phyloP scores from a whole-genome alignment of 2,329 filamentous ascomycete species.

The Rhinocladiella mackenziei region DNA sequence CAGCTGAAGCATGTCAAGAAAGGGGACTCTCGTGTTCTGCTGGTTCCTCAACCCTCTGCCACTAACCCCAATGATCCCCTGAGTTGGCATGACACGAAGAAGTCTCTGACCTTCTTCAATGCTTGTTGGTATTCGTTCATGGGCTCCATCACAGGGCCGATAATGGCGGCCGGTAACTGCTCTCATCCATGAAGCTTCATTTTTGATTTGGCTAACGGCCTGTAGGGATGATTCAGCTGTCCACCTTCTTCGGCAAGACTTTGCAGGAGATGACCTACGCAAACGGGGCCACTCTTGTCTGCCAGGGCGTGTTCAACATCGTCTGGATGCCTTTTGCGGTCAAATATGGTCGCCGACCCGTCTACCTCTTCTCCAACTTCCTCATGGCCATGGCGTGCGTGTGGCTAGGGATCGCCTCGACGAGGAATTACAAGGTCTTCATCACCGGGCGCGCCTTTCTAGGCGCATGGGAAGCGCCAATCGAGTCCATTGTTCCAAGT shows the following conservation, averaged over 20 bases:
- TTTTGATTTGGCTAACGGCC: not conserved
- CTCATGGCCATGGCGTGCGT: slow-evolving; percentile 27
- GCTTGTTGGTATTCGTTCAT: slow-evolving; percentile 1
- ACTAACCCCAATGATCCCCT: slow-evolving; percentile 51
- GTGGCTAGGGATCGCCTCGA: slow-evolving; percentile 24
- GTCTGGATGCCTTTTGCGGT: slow-evolving; percentile 23
- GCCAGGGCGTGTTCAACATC: not conserved
- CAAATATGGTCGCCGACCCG: slow-evolving; percentile 29
- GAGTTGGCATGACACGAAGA: slow-evolving; percentile 39
- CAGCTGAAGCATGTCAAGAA: slow-evolving; percentile 8
- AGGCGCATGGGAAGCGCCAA: slow-evolving; percentile 51
- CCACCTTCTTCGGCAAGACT: not conserved
- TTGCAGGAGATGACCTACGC: slow-evolving; percentile 2
- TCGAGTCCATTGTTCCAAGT: slow-evolving; percentile 33
- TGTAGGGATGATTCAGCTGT: slow-evolving; percentile 4
- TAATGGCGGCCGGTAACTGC: slow-evolving; percentile 9
- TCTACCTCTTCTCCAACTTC: slow-evolving; percentile 26
- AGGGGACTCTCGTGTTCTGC: slow-evolving; percentile 5
- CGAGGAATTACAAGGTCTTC: slow-evolving; percentile 33
- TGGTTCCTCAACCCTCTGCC: slow-evolving; percentile 9
- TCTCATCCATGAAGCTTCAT: not conserved
- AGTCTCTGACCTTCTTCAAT: slow-evolving; percentile 3
- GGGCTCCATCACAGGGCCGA: not conserved
- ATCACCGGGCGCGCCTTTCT: slow-evolving; percentile 36
- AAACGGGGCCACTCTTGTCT: not conserved